Evolutionary conservation across 352 stramenopile genomes (phyloP).

Genomic region (Nothophytophthora sp.): DNA sequence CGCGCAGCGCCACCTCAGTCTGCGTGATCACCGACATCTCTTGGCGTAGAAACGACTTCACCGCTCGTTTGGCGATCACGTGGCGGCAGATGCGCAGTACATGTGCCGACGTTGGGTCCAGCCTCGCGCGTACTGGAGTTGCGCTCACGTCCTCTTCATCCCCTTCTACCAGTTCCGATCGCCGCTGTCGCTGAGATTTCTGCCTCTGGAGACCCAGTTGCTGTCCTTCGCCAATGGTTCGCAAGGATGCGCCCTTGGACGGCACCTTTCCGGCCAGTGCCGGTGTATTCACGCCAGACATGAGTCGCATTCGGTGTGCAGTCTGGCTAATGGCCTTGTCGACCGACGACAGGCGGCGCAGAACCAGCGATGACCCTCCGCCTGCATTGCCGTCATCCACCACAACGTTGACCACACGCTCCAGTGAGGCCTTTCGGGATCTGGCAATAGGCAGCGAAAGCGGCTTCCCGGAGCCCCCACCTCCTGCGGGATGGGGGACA

Average conservation of each 20-base stretch:
- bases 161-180: slow-evolving; percentile 8
- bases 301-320: slow-evolving; percentile 50
- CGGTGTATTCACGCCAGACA: slow-evolving; percentile 36
- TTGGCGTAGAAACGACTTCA: slow-evolving; percentile 62
- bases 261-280: slow-evolving; percentile 6
- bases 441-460: not conserved
- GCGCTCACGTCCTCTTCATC: slow-evolving; percentile 19
- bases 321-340: slow-evolving; percentile 70
- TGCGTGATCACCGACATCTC: slow-evolving; percentile 65
- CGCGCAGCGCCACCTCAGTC: slow-evolving; percentile 47
- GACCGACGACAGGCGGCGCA: slow-evolving; percentile 52
- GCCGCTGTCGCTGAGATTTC: slow-evolving; percentile 12
- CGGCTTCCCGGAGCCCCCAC: slow-evolving; percentile 10
- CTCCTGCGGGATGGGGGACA: slow-evolving; percentile 7
- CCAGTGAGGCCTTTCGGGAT: slow-evolving; percentile 11
- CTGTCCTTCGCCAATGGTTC: slow-evolving; percentile 37
- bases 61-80: slow-evolving; percentile 69
- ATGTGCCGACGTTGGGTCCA: slow-evolving; percentile 58
- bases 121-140: slow-evolving; percentile 20
- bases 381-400: not conserved
- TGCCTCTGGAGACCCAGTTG: slow-evolving; percentile 5
- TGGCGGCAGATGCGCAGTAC: slow-evolving; percentile 74
- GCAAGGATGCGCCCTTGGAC: slow-evolving; percentile 38
- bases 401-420: slow-evolving; percentile 11
- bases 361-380: slow-evolving; percentile 18